A percentile compares a stretch with the other conserved stretches of the same genome.
Evolutionary conservation across 2,329 filamentous ascomycete genomes (phyloP).

Genomic region (Coccinonectria pachysandricola): DNA sequence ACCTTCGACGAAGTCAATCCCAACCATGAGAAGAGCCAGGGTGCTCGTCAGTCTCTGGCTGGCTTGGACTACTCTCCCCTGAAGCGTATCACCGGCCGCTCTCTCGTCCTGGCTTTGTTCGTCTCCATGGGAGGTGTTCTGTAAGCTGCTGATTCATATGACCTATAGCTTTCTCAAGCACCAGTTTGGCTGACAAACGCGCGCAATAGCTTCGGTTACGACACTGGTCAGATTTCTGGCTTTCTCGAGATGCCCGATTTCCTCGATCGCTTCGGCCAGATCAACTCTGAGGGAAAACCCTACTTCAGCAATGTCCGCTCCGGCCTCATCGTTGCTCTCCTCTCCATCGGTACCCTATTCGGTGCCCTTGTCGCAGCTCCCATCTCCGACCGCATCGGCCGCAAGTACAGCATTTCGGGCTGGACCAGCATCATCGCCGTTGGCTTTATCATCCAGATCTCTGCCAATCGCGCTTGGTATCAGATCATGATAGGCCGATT

Average conservation of each 20-base stretch:
- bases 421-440: constrained; percentile 51
- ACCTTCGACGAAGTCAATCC: constrained; percentile 34
- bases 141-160: constrained; percentile 16
- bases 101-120: constrained; percentile 28
- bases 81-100: constrained; percentile 27
- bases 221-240: constrained; percentile 45
- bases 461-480: constrained; percentile 45
- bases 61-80: constrained; percentile 36
- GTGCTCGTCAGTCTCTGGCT: constrained; percentile 23
- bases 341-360: constrained; percentile 50
- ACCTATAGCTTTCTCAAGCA: not conserved
- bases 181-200: not conserved
- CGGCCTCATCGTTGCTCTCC: constrained; percentile 48
- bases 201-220: constrained; percentile 30
- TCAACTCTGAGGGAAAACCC: constrained; percentile 25
- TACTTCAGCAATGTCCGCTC: constrained; percentile 43
- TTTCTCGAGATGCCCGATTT: constrained; percentile 51
- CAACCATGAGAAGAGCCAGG: constrained; percentile 24
- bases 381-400: constrained; percentile 54
- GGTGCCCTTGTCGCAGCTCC: constrained; percentile 51
- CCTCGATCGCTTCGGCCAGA: constrained; percentile 38
- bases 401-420: constrained; percentile 50
- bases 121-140: constrained; percentile 37
- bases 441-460: constrained; percentile 59
- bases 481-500: constrained; percentile 57